Evolutionary conservation across 352 stramenopile species (phyloP).

Genomic region (Hyaloperonospora arabidopsidis): DNA sequence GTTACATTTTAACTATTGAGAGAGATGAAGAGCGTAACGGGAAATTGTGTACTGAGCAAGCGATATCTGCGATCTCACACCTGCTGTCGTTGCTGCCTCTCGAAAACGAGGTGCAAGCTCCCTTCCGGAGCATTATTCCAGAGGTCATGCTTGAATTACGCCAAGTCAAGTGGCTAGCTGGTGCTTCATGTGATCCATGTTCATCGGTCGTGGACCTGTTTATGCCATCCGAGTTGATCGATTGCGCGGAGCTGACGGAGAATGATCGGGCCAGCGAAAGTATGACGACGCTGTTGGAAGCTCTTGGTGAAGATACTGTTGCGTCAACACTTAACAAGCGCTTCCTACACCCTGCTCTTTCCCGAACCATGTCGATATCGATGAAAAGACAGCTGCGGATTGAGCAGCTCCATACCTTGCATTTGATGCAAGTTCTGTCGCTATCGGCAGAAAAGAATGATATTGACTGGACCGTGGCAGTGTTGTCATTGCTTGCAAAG

Average conservation of each 20-base stretch:
- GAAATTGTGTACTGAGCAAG: background rate
- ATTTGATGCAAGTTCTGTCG: constrained; percentile 51
- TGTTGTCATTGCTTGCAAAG: constrained; percentile 48
- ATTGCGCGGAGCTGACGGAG: constrained; percentile 24
- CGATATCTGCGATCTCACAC: constrained; percentile 26
- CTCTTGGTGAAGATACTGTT: constrained; percentile 22
- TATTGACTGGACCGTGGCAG: constrained; percentile 27
- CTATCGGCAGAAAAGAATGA: constrained; percentile 33
- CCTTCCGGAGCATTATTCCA: constrained; percentile 48
- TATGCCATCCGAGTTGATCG: constrained; percentile 38
- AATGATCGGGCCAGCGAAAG: constrained; percentile 9
- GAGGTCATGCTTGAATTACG: constrained; percentile 59
- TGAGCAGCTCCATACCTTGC: constrained; percentile 52
- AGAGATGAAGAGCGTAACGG: background rate
- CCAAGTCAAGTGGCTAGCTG: constrained; percentile 40
- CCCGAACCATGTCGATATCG: constrained; percentile 27
- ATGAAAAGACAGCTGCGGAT: constrained; percentile 59
- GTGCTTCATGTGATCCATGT: constrained; percentile 2
- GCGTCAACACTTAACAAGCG: constrained; percentile 40
- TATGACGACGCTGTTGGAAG: constrained; percentile 12
- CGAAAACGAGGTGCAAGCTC: constrained; percentile 63
- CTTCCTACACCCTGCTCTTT: constrained; percentile 38
- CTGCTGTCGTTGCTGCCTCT: constrained; percentile 51
- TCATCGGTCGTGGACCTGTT: constrained; percentile 10
- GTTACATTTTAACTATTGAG: constrained; percentile 18